phyloP scores from a whole-genome alignment of 2,329 filamentous ascomycete species.

The Colletotrichum sp. region DNA sequence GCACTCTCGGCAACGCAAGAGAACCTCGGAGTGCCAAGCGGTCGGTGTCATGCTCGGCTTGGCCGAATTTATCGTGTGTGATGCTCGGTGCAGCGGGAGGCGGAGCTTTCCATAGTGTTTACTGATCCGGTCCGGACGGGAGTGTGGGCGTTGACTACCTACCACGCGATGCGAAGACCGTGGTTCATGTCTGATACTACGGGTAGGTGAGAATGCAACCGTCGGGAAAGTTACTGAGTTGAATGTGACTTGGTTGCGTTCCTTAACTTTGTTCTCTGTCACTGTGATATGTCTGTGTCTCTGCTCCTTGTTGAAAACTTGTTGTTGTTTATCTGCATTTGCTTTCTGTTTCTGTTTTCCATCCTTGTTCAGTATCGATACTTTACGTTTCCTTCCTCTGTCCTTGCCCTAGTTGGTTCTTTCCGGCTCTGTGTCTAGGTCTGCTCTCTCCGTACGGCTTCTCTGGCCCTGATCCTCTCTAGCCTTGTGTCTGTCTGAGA shows the following conservation, averaged over 20 bases:
- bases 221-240: not conserved
- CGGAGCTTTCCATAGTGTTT: not conserved
- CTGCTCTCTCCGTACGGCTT: not conserved
- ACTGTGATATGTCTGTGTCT: not conserved
- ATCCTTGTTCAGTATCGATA: not conserved
- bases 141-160: not conserved
- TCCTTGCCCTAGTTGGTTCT: not conserved
- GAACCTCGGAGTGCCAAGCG: rapidly evolving
- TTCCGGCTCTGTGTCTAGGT: no score
- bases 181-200: not conserved
- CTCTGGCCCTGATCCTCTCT: rapidly evolving
- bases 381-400: rapidly evolving
- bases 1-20: not conserved
- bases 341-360: not conserved
- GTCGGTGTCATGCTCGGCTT: not conserved
- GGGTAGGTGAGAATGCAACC: not conserved
- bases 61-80: not conserved
- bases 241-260: not conserved
- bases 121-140: not conserved
- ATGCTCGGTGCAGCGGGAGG: not conserved
- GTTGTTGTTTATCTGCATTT: not conserved
- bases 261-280: not conserved
- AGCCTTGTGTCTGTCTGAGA: not conserved
- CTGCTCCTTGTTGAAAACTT: not conserved
- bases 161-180: not conserved